A percentile compares a stretch with the other conserved stretches of the same genome.
phyloP scores from a whole-genome alignment of 345 rosid species.

The Salix brachista region DNA sequence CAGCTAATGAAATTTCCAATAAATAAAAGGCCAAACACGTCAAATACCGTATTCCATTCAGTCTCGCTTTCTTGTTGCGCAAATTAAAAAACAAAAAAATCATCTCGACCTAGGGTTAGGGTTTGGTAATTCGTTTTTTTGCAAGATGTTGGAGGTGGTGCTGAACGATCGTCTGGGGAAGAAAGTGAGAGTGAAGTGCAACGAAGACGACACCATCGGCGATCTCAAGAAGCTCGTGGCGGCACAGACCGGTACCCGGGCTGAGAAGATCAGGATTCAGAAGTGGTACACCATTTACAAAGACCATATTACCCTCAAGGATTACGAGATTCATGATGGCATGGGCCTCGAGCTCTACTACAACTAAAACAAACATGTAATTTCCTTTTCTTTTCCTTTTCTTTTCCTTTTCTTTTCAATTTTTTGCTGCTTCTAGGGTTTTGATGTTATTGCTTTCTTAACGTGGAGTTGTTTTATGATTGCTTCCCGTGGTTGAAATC shows the following conservation, averaged over 20 bases:
- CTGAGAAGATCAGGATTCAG: conserved; percentile 48
- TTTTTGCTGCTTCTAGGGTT: not conserved
- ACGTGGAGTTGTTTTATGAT: not conserved
- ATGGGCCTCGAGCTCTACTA: conserved; percentile 43
- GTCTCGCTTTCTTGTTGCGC: not conserved
- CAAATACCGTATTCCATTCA: not conserved
- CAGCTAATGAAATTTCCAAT: not conserved
- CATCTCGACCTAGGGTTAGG: not conserved
- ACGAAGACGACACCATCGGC: conserved; percentile 34
- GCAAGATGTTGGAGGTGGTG: conserved; percentile 36
- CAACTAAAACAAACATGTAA: conserved; percentile 4
- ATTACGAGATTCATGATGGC: conserved; percentile 37
- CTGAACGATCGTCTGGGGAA: conserved; percentile 36
- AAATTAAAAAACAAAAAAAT: not conserved
- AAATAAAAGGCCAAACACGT: not conserved
- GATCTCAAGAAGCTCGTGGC: conserved; percentile 44
- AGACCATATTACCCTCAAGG: conserved; percentile 33
- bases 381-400: not conserved
- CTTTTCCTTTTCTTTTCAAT: not conserved
- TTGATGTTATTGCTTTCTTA: not conserved
- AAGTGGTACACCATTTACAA: conserved; percentile 44
- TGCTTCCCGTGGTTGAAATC: not conserved
- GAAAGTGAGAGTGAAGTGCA: conserved; percentile 37
- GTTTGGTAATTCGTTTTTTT: not conserved
- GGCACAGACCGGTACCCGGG: conserved; percentile 40